Evolutionary conservation across 306 rosid genomes (phyloP).

Genomic region (Lathyrus sativus): DNA sequence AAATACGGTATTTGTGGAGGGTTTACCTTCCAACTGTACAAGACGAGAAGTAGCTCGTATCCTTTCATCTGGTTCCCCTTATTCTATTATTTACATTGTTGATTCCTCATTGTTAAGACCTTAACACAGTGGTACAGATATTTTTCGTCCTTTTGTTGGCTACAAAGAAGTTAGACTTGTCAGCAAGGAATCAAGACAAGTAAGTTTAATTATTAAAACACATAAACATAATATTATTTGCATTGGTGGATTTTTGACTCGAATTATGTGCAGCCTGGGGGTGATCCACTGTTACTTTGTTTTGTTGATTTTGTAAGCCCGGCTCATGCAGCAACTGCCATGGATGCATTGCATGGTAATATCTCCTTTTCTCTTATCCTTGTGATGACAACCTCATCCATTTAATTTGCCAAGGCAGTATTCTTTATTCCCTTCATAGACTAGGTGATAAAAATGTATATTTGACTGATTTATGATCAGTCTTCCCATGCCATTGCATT

Average conservation of each 20-base stretch:
- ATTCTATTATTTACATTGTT: conserved; percentile 22
- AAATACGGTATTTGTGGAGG: conserved; percentile 91
- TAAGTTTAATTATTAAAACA: conserved; percentile 50
- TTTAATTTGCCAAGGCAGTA: conserved; percentile 8
- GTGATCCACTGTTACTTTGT: conserved; percentile 90
- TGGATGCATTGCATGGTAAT: conserved; percentile 97
- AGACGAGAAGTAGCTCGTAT: conserved; percentile 99
- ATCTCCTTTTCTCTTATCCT: conserved; percentile 35
- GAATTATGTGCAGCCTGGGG: conserved; percentile 80
- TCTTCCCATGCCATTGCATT: conserved; percentile 8
- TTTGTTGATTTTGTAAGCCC: conserved; percentile 95
- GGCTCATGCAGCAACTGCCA: conserved; percentile 97
- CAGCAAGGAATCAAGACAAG: conserved; percentile 94
- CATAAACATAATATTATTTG: conserved; percentile 21
- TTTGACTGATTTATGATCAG: conserved; percentile 23
- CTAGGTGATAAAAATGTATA: conserved; percentile 6
- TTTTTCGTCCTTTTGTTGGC: conserved; percentile 98
- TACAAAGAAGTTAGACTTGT: conserved; percentile 99
- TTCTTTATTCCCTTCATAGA: conserved; percentile 10
- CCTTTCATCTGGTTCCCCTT: conserved; percentile 46
- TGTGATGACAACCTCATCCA: conserved; percentile 23
- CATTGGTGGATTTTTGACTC: conserved; percentile 41
- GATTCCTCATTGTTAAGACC: conserved; percentile 59
- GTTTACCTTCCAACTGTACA: conserved; percentile 84
- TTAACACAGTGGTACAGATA: conserved; percentile 64